Base-by-base conservation (phyloP, 345 rosid genomes). In the Laguncularia racemosa region DNA sequence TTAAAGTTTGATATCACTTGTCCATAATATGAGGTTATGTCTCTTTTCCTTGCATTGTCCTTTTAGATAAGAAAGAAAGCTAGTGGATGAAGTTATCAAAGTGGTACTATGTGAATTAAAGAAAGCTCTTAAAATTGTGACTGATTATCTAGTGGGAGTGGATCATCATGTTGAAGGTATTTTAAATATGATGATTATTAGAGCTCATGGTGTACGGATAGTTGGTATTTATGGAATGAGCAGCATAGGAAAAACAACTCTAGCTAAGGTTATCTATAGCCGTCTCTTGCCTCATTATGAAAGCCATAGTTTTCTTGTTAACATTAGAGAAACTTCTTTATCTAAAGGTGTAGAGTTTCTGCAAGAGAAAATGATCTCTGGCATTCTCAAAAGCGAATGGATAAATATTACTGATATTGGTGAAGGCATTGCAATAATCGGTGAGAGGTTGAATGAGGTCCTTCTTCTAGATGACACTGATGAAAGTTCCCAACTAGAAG, bases 241-340 rank as follows among this genome's bases (percentile, higher is more conserved):
- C 10, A 61, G 61, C 0, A 64, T 64, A 0, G 67, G 61, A 4
- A 56, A 64, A 16, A 64, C 61, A 0, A 56, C 61, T 7, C 61
- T 56, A 15, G 61, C 20, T 21, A 56, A 55, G 12, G 53, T 49
- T 0, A 23, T 64, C 48, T 64, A 1, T 45, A 56, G 50, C 0
- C 10, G 20, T n/a, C 12, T 50, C 6, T 6, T 17, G n/a, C 2
- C 1, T 9, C 26, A 2, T 11, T 64, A 17, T 15, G 56, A 56
- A 20, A 5, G 48, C 3, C 46, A 26, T 16, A 55, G 55, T 53
- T 63, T 63, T 53, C 50, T 63, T 19, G 16, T 38, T 2, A 2
- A 56, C 16, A 15, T 56, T 16, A 19, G 46, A 49, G 55, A 2
- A 28, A 47, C 2, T 8, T 20, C 50, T 12, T 0, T 0, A 0